Conservation (phyloP, 352 stramenopile genomes). For the Blastocystis sp. region DNA sequence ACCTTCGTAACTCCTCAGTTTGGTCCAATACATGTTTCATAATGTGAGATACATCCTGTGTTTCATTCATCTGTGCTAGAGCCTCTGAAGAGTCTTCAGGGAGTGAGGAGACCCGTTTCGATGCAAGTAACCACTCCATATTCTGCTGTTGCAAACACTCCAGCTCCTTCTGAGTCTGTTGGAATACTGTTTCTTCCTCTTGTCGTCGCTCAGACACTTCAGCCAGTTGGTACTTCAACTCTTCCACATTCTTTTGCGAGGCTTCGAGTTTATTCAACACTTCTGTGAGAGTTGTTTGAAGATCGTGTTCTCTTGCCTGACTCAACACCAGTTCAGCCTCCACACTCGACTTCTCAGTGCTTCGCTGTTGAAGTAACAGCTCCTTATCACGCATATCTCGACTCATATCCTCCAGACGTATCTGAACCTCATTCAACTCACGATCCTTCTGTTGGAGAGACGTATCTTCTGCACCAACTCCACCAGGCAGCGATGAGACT, state of each 20-base stretch:
- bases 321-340: neutral
- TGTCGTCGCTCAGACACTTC: neutral
- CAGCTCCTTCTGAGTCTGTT: neutral
- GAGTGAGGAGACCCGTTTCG: neutral
- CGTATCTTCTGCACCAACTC: neutral
- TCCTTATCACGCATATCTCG: conserved; percentile 64
- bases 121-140: conserved; percentile 9
- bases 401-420: conserved; percentile 5
- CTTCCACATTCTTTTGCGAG: neutral
- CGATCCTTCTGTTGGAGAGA: neutral
- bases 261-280: conserved; percentile 2
- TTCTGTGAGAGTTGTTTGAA: conserved; percentile 21
- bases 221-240: neutral
- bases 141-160: neutral
- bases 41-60: neutral
- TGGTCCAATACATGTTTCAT: conserved; percentile 18
- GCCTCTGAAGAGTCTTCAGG: neutral
- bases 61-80: neutral
- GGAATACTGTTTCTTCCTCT: neutral
- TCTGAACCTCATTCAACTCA: conserved; percentile 3
- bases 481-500: conserved; percentile 74
- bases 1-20: neutral
- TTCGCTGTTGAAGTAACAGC: conserved; percentile 7
- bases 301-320: conserved; percentile 22
- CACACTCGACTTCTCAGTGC: conserved; percentile 20